Percentiles rank a stretch among this genome's conserved stretches.
Evolutionary conservation across 768 basidiomycete genomes (phyloP).

Genomic region (Tremella fuciformis): DNA sequence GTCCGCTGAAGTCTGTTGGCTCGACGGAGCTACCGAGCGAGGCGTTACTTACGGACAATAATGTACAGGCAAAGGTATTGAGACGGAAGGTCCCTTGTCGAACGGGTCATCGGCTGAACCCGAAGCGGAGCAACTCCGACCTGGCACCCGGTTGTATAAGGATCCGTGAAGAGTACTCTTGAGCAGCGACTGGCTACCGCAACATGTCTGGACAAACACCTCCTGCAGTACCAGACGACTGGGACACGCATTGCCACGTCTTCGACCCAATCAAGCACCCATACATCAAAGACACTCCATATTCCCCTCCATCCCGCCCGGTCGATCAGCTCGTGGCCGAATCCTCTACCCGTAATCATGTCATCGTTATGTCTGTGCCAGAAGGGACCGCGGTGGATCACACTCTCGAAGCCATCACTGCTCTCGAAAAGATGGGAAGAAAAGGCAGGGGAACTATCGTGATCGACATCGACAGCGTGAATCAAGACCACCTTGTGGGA

Average conservation of each 20-base stretch:
- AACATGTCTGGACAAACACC: too few species aligned
- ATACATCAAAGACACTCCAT: not conserved
- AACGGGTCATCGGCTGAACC: too few species aligned
- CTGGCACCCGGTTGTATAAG: too few species aligned
- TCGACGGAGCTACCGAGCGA: too few species aligned
- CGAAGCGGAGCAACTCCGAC: too few species aligned
- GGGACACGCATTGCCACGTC: slow-evolving; percentile 10
- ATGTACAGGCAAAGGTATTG: too few species aligned
- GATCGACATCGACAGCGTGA: not conserved
- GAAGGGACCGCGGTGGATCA: not conserved
- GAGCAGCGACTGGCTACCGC: too few species aligned
- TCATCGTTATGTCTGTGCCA: slow-evolving; percentile 6
- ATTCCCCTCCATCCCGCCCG: not conserved
- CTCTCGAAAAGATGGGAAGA: not conserved
- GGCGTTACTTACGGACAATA: too few species aligned
- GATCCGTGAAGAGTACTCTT: too few species aligned
- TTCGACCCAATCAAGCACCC: slow-evolving; percentile 1
- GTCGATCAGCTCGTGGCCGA: not conserved
- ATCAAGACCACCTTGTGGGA: not conserved
- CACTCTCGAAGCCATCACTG: slow-evolving; percentile 6
- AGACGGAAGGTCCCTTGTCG: too few species aligned
- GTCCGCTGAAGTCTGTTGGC: too few species aligned
- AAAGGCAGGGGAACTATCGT: not conserved
- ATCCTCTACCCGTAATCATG: not conserved
- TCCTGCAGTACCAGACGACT: not conserved